Conservation (phyloP, 139 green algal species). For the Tetradesmus obliquus region DNA sequence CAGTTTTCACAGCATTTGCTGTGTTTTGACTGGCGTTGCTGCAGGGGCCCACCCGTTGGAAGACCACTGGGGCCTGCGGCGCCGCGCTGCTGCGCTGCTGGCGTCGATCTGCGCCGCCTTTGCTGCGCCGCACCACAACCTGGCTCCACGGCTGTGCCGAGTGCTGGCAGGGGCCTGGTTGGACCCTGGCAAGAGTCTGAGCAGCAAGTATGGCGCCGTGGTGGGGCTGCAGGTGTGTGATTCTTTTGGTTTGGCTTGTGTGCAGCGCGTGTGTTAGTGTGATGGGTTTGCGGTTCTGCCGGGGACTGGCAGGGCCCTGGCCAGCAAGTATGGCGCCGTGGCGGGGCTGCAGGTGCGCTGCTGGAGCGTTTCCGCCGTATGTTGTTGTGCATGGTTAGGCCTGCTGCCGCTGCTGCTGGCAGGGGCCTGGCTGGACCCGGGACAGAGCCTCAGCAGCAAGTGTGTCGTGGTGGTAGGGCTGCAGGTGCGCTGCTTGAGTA, state of each 20-base stretch:
- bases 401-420: conserved; percentile 29
- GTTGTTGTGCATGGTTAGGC: background rate
- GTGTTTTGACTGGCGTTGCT: background rate
- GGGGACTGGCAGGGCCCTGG: too few relatives aligned
- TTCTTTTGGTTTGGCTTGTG: background rate
- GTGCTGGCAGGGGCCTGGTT: conserved; percentile 64
- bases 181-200: conserved; percentile 56
- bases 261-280: background rate
- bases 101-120: conserved; percentile 59
- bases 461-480: background rate
- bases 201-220: conserved; percentile 70
- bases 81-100: conserved; percentile 65
- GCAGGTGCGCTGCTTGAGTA: background rate
- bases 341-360: too few relatives aligned
- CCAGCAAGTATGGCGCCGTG: too few relatives aligned
- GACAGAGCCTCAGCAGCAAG: background rate
- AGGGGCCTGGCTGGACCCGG: background rate
- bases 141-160: conserved; percentile 71
- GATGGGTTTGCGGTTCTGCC: too few relatives aligned
- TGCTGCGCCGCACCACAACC: conserved; percentile 63
- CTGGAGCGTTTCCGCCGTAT: too few relatives aligned
- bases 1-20: background rate
- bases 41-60: background rate
- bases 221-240: conserved; percentile 32
- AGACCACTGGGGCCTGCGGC: conserved; percentile 70